Evolutionary conservation across 208 protist genomes (phyloP), one percentile per base, ranked within the genome.

Genomic region (Trypanosoma boissoni): DNA sequence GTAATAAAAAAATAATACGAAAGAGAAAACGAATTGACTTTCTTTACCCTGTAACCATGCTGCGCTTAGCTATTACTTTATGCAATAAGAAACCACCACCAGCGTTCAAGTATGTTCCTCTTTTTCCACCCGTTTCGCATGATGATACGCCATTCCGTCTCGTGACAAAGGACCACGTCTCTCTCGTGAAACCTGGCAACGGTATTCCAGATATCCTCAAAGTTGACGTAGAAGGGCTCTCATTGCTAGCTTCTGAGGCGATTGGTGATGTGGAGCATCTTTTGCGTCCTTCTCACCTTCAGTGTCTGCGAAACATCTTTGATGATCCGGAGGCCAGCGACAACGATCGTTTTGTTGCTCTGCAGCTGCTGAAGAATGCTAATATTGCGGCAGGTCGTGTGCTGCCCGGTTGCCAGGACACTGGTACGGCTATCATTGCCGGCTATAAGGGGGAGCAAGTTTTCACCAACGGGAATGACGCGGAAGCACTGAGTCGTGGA

Each of bases 341-440:
- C 64, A 99, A 99, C 71, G 97, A 99, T 67, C 78, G 85, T 31
- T 98, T 98, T 61, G 97, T 99, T 10, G 96, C 95, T n/a, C 69
- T 98, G 42, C 86, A 98, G 76, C 76, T 99, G 29, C 84, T 99
- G 23, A 98, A 98, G 72, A 98, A 99, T 72, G 96, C 97, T 9
- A 95, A 95, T 74, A 97, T 99, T 68, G 86, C 97, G 21, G 73
- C 90, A 1, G 89, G 62, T 12, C 81, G 91, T 39, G 74, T 93
- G 39, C 88, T 98, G 10, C 96, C 96, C 16, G 76, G 83, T 32
- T 98, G 95, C 80, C 97, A 98, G 78, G 97, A 99, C 74, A 99
- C 97, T 5, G 97, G 97, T 51, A 98, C 96, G 27, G 96, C 95
- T 12, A 99, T 99, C 81, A 86, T 98, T 48, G 79, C 88, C 27